Conservation (phyloP, 441 rosid genomes). For the Viola pubescens region DNA sequence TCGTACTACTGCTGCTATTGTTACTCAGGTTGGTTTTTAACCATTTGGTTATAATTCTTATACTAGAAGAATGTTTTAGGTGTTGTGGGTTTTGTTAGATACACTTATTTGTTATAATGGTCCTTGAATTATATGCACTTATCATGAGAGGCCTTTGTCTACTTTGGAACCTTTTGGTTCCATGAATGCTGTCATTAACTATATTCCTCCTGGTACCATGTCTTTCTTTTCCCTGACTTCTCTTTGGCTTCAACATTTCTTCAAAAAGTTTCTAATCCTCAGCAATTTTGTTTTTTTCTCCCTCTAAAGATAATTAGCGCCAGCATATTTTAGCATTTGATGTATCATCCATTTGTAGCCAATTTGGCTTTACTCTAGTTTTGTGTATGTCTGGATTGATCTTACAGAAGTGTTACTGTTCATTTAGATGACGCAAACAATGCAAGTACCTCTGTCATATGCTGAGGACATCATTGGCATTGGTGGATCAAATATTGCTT, state of each 20-base stretch:
- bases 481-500: slow-evolving; percentile 46
- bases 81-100: too few species aligned
- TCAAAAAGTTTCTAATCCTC: too few species aligned
- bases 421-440: slow-evolving; percentile 40
- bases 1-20: slow-evolving; percentile 35
- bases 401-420: background rate
- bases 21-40: slow-evolving; percentile 41
- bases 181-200: background rate
- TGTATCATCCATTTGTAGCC: background rate
- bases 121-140: background rate
- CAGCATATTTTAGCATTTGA: background rate
- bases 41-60: background rate
- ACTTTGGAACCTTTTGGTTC: background rate
- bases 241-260: too few species aligned
- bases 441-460: slow-evolving; percentile 51
- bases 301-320: background rate
- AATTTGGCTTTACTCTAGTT: background rate
- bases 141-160: background rate
- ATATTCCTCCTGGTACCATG: background rate
- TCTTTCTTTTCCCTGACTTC: background rate
- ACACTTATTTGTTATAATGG: background rate
- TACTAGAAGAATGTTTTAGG: background rate
- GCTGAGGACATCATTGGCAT: slow-evolving; percentile 55
- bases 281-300: background rate
- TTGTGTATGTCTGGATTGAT: background rate